Base-by-base conservation (phyloP, 2,329 filamentous ascomycete genomes). In the Sporothrix curviconia region DNA sequence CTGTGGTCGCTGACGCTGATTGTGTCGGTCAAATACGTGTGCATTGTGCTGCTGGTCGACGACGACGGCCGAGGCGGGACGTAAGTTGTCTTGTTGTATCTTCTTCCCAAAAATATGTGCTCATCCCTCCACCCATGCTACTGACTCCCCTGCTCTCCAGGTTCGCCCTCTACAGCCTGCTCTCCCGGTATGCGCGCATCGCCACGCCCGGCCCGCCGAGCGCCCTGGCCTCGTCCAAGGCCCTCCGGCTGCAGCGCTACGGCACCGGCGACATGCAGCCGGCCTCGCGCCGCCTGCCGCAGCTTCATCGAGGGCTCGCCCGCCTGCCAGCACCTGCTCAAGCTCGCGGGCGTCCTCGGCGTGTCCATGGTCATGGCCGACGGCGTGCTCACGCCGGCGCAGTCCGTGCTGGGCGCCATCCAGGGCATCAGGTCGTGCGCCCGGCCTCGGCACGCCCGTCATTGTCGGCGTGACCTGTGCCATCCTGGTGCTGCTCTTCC, bases 1-100 rank as follows among this genome's bases (percentile, higher is more conserved):
- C 79, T 89, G 46, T 89, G 85, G 85, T 80, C 83, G 0, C 70
- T 89, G 34, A 85, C 82, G 24, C 71, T 87, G 60, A 86, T 89
- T 71, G 84, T 89, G 36, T 86, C 83, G 0, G 63, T 86, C 58
- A 89, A 89, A 71, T 89, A 89, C 65, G 75, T 84, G 39, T 73
- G 86, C 60, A 80, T 89, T 65, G 79, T 89, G 37, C 70, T 89
- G 5, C 74, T 73, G 34, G 85, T 85, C 54, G 85, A 88, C 67
- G 84, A 89, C 60, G 84, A 88, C 65, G 85, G 85, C 44, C 84
- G 89, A 65, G 85, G 85, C 28, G 85, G 85, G 0, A 57, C 55
- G 15, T 47, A 15, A 11, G 42, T 44, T 32, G 5, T 5, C 28
- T 22, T 42, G n/a, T 19, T 42, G n/a, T 17, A 19, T 19, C 11